These are phyloP conservation scores for Camellia oleifera DNA, from an alignment of 179 eudicot genomes.

Conservation along the genomic window DNA sequence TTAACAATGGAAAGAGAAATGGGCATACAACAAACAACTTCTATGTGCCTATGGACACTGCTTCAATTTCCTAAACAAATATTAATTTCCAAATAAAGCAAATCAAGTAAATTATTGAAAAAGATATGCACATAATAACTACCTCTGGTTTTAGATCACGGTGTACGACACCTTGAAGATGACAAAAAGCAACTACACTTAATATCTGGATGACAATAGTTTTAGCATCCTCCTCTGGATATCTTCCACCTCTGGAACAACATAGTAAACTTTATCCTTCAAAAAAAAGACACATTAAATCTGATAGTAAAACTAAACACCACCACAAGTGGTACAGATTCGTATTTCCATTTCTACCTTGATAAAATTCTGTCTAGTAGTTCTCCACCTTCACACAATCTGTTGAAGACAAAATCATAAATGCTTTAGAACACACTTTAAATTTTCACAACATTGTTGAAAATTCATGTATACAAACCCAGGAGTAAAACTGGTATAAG, in stretches of 20 bases:
- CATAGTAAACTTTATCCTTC: slow-evolving; percentile 2
- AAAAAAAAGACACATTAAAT: not conserved
- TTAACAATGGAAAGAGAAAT: slow-evolving; percentile 11
- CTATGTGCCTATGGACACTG: too few species aligned
- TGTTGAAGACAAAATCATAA: slow-evolving; percentile 28
- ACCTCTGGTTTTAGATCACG: slow-evolving; percentile 98
- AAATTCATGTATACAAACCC: not conserved
- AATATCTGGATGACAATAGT: slow-evolving; percentile 72
- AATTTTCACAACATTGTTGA: not conserved
- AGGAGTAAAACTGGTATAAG: not conserved
- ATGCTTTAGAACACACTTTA: not conserved
- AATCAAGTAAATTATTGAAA: not conserved
- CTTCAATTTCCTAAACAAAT: not conserved
- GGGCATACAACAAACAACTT: not conserved
- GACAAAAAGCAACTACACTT: slow-evolving; percentile 82
- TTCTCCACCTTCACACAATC: slow-evolving; percentile 98
- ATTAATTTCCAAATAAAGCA: not conserved
- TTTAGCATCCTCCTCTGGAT: slow-evolving; percentile 84
- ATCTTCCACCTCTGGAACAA: slow-evolving; percentile 83
- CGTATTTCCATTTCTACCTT: slow-evolving; percentile 46
- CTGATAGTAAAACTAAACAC: not conserved
- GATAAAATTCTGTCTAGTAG: slow-evolving; percentile 84
- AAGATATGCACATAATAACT: slow-evolving; percentile 2
- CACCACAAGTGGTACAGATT: not conserved
- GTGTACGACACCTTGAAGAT: slow-evolving; percentile 97